A percentile compares a stretch with the other conserved stretches of the same genome.
phyloP scores from a whole-genome alignment of 2,329 filamentous ascomycete genomes.

The Alternaria infectoria region DNA sequence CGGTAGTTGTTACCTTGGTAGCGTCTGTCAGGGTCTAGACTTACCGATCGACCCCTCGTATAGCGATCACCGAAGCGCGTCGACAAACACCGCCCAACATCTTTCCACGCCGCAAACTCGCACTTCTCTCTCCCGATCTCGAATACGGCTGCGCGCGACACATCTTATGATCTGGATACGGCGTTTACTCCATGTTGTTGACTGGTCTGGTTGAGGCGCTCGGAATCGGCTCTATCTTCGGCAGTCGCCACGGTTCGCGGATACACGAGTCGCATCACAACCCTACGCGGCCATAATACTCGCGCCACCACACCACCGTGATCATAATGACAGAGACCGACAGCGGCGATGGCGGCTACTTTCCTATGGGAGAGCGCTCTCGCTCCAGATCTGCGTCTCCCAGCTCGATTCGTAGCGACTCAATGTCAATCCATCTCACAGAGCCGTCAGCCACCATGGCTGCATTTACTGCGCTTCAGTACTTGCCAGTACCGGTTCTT shows the following conservation, averaged over 20 bases:
- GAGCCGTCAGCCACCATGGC: conserved; percentile 39
- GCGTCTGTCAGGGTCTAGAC: conserved; percentile 20
- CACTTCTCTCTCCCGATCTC: not conserved
- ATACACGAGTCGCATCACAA: not conserved
- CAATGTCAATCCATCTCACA: conserved; percentile 38
- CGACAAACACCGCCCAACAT: conserved; percentile 12
- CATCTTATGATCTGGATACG: not conserved
- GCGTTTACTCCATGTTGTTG: conserved; percentile 1
- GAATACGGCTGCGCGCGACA: not conserved
- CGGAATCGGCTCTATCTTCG: not conserved
- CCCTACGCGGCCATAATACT: not conserved
- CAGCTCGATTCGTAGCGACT: conserved; percentile 40
- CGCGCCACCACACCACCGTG: conserved; percentile 4
- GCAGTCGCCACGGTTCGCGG: not conserved
- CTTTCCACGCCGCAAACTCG: not conserved
- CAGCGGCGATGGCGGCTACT: conserved; percentile 36
- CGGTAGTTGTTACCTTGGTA: not conserved
- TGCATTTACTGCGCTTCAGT: conserved; percentile 66
- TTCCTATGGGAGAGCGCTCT: conserved; percentile 29
- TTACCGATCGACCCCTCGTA: conserved; percentile 21
- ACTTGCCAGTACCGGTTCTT: conserved; percentile 73
- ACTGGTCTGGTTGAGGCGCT: conserved; percentile 5
- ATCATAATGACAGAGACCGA: conserved; percentile 30
- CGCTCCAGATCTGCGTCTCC: conserved; percentile 32
- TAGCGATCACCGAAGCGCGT: conserved; percentile 15